Base-by-base conservation (phyloP, 2,329 filamentous ascomycete species). In the Torrubiella hemipterigena region DNA sequence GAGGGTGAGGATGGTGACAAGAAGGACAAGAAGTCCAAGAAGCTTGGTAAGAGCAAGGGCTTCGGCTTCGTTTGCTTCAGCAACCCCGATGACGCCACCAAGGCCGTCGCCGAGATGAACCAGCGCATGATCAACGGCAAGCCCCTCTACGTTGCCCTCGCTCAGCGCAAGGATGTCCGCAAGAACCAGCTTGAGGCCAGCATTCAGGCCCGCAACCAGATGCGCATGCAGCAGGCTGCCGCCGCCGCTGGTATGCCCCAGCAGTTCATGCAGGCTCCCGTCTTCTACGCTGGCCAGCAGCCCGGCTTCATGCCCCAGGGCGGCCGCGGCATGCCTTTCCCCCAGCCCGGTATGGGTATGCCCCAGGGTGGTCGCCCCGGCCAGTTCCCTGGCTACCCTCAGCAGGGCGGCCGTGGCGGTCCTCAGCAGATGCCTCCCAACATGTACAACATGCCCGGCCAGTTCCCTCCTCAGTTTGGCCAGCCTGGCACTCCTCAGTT, bases 51-150 rank as follows among this genome's bases (percentile, higher is more conserved):
- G 82, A 94, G 86, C 80, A 98, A 96, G 73, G 91, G 91, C 58
- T 98, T 98, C 58, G 91, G 91, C 50, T 98, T 98, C 60, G 91
- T 98, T 54, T 98, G 91, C 81, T 98, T 98, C 71, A 91, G 83
- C 74, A 96, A 93, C 72, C 87, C 91, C 38, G 91, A 98, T 51
- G 91, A 98, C 59, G 91, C 91, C 44, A 95, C 89, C 65, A 96
- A 96, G 77, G 91, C 91, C 43, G 89, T 98, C 42, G 86, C 87
- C 38, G 91, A 98, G 63, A 95, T 96, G 85, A 98, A 98, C 72
- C 89, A 96, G 72, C 86, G 91, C 61, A 98, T 98, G 91, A 72
- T 96, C 46, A 81, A 87, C 59, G 75, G 74, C 66, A 98, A 98
- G 77, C 91, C 91, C 35, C 73, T 98, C 38, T 98, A 98, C 55